Percentiles rank a stretch among this genome's conserved stretches.
phyloP scores from a whole-genome alignment of 148 eudicot genomes.

The Cornus controversa region DNA sequence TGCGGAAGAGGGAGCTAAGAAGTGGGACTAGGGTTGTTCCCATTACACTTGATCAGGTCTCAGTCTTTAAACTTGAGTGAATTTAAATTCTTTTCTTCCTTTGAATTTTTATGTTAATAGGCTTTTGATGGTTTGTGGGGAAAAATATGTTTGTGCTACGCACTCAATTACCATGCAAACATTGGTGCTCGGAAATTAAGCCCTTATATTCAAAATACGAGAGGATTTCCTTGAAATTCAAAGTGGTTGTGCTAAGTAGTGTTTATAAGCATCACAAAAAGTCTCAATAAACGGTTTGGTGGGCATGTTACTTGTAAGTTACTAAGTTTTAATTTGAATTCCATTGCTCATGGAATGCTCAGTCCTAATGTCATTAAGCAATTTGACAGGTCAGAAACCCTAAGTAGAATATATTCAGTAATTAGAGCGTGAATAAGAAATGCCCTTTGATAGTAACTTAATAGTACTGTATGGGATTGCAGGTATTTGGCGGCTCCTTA shows the following conservation, averaged over 20 bases:
- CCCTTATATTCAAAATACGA: neutral
- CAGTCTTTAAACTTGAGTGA: neutral
- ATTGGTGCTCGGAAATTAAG: neutral
- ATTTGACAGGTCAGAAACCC: neutral
- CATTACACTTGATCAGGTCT: slow-evolving; percentile 88
- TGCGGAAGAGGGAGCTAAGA: slow-evolving; percentile 60
- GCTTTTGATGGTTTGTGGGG: no score
- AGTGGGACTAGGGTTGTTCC: slow-evolving; percentile 88
- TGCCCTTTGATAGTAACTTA: neutral
- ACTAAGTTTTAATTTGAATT: no score
- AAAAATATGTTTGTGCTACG: no score
- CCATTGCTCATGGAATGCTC: neutral
- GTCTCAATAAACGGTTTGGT: no score
- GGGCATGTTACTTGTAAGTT: no score
- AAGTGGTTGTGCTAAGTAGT: no score
- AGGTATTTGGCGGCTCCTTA: neutral
- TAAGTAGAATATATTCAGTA: neutral
- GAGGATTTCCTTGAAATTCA: neutral
- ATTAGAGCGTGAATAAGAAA: neutral
- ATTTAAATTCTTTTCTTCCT: no score
- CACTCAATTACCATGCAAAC: no score
- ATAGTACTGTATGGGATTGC: neutral
- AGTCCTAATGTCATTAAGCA: neutral
- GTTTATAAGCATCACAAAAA: no score
- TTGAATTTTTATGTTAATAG: no score